Evolutionary conservation across 2,329 filamentous ascomycete species (phyloP), one percentile per base, ranked within the genome.

Genomic region (Paecilomyces formosus): DNA sequence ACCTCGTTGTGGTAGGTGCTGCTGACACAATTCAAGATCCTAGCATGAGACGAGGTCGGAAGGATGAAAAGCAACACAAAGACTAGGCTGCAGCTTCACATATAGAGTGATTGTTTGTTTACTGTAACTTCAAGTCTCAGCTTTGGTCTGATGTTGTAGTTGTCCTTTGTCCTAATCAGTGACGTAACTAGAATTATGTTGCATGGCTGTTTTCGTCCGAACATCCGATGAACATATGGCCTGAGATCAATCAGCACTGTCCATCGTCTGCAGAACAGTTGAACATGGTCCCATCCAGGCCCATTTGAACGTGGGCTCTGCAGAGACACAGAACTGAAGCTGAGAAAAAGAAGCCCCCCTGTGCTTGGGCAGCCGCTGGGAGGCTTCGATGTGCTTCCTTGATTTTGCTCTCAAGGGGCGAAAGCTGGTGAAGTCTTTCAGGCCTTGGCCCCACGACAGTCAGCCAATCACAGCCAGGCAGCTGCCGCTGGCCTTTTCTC

Each of bases 391-490:
- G 39, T 18, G 39, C 39, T 45, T 45, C 39, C 39, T 45, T 45
- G 39, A 45, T 45, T 45, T 45, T 18, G 39, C 39, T 18, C n/a
- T 18, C 39, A 45, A 45, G 39, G 39, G 39, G 39, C 39, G 6
- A 21, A n/a, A 45, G 39, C 39, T 45, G 7, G 39, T 45, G 39
- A 45, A 18, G 39, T 45, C 39, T 21, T 45, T 18, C 39, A 39
- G 22, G 62, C 61, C 66, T 69, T 69, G 67, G 68, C 68, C 31
- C 35, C 53, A 52, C 55, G 55, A 33, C 35, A 13, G 45, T 33
- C 56, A 59, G 55, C 68, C 64, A 70, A 71, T 70, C 64, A 69
- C 60, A 63, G 61, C 59, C 57, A 60, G 61, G 50, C 35, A 13
- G 31, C 49, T 24, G 28, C 15, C 56, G 33, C 57, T 22, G 60